Evolutionary conservation across 1,139 yeast genomes (phyloP), one percentile per base, ranked within the genome.

Genomic region (Candida sp.): DNA sequence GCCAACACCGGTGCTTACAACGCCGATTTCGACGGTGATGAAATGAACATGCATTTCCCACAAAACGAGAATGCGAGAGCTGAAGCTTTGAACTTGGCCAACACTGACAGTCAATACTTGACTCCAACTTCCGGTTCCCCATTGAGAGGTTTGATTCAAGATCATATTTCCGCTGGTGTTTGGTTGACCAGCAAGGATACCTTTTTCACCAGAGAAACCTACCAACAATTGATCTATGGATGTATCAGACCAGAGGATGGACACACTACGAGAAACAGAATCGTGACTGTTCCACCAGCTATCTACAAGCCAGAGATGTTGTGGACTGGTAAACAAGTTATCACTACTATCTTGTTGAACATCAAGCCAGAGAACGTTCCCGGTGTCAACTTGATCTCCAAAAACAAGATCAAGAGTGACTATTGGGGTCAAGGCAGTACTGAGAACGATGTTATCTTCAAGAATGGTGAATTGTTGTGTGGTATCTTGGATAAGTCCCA

Each of bases 11-110:
- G 98, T 76, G 98, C 99, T 49, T 92, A 92, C 73, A 96, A 94
- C 71, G 99, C 99, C 41, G 99, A 96, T 83, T 96, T 96, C 65
- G 99, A 96, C 76, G 99, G 99, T 78, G 99, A 96, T 74, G 99
- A 96, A 78, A 96, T 96, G 99, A 96, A 96, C 69, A 89, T 96
- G 98, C 99, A 96, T 75, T 94, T 96, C 80, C 99, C 99, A 31
- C 99, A 96, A 75, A 93, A 90, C 70, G 98, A 94, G 75, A 91
- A 91, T 63, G 99, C 99, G 11, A 87, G 94, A 65, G 96, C 99
- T 31, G 99, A 96, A 75, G 99, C 99, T 3, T 79, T 91, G 64
- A 84, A 91, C 68, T 81, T 96, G 67, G 99, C 99, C 45, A 92
- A 94, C 68, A 94, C 99, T 8, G 98, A 96, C 72, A 90, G 96